Evolutionary conservation across 1,139 yeast species (phyloP), one percentile per base, ranked within the genome.

Genomic region (Ashbya aceris): DNA sequence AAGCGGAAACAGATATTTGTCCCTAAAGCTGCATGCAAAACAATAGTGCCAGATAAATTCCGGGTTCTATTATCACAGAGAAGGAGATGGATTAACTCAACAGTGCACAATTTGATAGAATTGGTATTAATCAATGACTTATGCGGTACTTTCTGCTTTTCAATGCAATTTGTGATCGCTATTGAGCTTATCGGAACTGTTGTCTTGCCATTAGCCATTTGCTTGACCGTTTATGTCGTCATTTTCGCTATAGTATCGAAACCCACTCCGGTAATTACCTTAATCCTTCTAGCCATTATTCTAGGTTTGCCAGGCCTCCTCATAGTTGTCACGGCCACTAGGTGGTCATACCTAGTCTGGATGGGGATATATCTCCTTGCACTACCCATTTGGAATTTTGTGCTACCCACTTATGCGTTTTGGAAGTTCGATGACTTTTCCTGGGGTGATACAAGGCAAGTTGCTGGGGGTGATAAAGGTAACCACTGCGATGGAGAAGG

Each of bases 381-480:
- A 0, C 74, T 91, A 49, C 97, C 97, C 29, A 72, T 91, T 48
- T 91, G 98, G 98, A 91, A 91, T 62, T 84, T 91, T 60, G 81
- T 89, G 5, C 70, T 91, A 43, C 98, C 98, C 3, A 62, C 77
- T 40, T 85, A 91, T 64, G 86, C 97, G 0, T 91, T 68, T 56
- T 91, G 98, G 98, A 89, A 89, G 64, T 91, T 91, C 65, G 98
- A 91, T 64, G 98, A 91, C 64, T 91, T 91, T 67, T 79, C 91
- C 55, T 91, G 98, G 98, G 98, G 98, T 63, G 97, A 89, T 51
- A 91, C 98, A 4, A 76, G 98, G 70, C 74, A 83, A 14, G 78
- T 91, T 45, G 77, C 77, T 13, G 94, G 91, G 36, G 93, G 77
- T 8, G 63, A 59, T 33, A 67, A 67, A 48, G 83, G 78, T 30